Base-by-base conservation (phyloP, 306 rosid species). In the Chamaecrista fasciculata region DNA sequence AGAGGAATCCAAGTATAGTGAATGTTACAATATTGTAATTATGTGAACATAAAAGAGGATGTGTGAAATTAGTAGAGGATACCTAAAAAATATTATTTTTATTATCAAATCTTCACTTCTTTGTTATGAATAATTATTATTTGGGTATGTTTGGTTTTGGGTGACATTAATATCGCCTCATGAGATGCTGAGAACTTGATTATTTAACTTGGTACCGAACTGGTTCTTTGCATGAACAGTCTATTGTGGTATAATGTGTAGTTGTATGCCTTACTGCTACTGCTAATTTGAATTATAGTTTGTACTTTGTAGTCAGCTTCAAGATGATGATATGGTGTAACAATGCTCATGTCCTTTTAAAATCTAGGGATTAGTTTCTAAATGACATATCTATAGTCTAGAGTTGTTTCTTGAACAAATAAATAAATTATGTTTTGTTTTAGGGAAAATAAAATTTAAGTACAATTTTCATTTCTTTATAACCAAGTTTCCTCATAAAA, bases 111-210 rank as follows among this genome's bases (percentile, higher is more conserved):
- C 26, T 8, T 18, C 28, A 16, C 63, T 50, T 50, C 20, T 18
- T 11, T 28, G 39, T 46, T 50, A 52, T 52, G 44, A 8, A 44
- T 19, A 43, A 46, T 12, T 36, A 20, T 11, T 46, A 37, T 53
- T 23, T 51, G 15, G 34, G 42, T 11, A 21, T 67, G 72, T 43
- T 8, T 51, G 62, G 59, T 39, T 53, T 53, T 40, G 42, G 50
- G 23, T 70, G 42, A 6, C 21, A 16, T 51, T 34, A 52, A 42
- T n/a, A 11, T 40, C 59, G 19, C 42, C 16, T 4, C 48, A 11
- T 16, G 19, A 70, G 44, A 69, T 71, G 33, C 28, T 48, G 43
- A 71, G 50, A 71, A 33, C 23, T 47, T 11, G 43, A 19, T 11
- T 21, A 12, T 20, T 10, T 16, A 16, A 49, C 48, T 18, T 33